Conservation (phyloP, 1,284 basidiomycete species). For the Rhodotorula mucilaginosa region DNA sequence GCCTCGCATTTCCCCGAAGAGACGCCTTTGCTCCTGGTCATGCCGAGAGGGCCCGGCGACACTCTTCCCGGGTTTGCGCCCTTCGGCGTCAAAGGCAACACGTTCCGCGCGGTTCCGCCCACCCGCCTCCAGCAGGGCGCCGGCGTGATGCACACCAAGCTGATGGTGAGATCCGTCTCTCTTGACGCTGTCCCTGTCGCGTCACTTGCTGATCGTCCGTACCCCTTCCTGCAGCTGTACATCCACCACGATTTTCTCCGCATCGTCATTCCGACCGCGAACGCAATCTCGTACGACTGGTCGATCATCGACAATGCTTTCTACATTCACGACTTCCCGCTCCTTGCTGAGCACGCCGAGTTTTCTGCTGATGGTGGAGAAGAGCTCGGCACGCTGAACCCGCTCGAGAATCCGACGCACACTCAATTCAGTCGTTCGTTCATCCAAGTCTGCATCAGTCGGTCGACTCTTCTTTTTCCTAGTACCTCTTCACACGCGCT, state of each 20-base stretch:
- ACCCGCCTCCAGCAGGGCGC: too few relatives aligned
- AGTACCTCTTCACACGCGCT: not conserved
- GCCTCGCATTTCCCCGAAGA: constrained; percentile 16
- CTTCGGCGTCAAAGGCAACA: constrained; percentile 7
- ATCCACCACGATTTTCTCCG: constrained; percentile 26
- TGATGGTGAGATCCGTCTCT: constrained; percentile 11
- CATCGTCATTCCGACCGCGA: constrained; percentile 37
- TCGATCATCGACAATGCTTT: constrained; percentile 35
- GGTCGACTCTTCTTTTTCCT: not conserved
- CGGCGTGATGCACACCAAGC: constrained; percentile 31
- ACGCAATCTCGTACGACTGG: constrained; percentile 35
- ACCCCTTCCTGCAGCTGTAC: constrained; percentile 12
- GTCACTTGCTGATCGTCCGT: not conserved
- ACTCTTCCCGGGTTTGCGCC: not conserved
- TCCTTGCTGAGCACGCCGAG: not conserved
- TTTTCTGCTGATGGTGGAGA: not conserved
- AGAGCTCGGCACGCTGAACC: not conserved
- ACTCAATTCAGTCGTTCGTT: constrained; percentile 26
- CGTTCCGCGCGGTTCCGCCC: constrained; percentile 10
- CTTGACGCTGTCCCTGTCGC: not conserved
- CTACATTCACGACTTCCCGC: constrained; percentile 39
- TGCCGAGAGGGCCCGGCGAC: constrained; percentile 13
- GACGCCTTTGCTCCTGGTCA: constrained; percentile 27
- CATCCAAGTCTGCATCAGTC: constrained; percentile 13
- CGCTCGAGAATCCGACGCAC: constrained; percentile 30